Evolutionary conservation across 805 yeast species (phyloP), one percentile per base, ranked within the genome.

Genomic region (Hanseniaspora lachancei): DNA sequence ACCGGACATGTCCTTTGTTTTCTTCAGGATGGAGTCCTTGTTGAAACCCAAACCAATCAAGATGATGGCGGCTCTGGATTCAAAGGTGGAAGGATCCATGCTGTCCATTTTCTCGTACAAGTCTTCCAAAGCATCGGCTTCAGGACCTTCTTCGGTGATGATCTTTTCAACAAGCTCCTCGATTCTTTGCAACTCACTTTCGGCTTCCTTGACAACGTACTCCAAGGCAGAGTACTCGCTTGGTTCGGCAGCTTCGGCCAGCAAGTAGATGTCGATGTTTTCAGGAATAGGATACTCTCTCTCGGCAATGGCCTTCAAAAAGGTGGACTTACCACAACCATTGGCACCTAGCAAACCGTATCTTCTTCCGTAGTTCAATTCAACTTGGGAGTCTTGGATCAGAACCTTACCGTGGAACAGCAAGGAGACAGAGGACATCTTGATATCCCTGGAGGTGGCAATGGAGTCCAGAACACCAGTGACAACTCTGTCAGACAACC

Each of bases 1-100:
- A 80, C 98, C 98, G 68, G 97, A 88, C 98, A 93, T 93, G 69
- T 93, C 97, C 73, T 88, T 89, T 66, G 98, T 93, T 74, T 83
- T 84, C 79, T 93, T 93, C 69, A 79, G 77, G 67, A 93, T 91
- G 57, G 97, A 91, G 62, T 73, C 72, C 57, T 84, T 67, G 73
- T 86, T 86, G 82, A 93, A 93, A 66, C 98, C 98, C 71, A 93
- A 80, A 89, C 98, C 98, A 62, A 86, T 86, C 67, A 93, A 77
- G 66, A 93, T 93, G 62, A 89, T 75, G 55, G 98, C 95, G 57
- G 98, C 98, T 73, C 98, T 82, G 47, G 93, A 75, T 77, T 93
- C 98, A 67, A 93, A 93, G 54, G 98, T 93, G 51, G 89, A 68
- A 47, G 98, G 95, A 70, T 93, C 98, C 91, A 93, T 79, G 61